Base-by-base conservation (phyloP, 2,329 filamentous ascomycete genomes). In the Pseudocercospora fuligena region DNA sequence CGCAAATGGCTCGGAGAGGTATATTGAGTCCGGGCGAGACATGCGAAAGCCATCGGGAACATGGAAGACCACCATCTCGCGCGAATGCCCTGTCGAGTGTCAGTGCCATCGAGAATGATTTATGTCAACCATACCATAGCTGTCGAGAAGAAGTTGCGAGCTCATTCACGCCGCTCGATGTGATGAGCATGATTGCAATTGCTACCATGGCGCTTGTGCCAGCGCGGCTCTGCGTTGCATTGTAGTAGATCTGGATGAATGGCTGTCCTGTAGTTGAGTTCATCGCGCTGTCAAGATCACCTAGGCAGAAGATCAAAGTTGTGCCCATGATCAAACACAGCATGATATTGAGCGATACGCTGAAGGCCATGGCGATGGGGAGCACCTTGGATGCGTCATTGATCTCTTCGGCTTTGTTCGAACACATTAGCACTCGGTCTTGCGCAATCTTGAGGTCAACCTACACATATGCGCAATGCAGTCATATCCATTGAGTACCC, bases 71-170 rank as follows among this genome's bases (percentile, higher is more conserved):
- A 29, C 61, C 56, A 36, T 66, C 64, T n/a, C 66, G 61, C 14
- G 64, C 66, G 31, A 69, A 69, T 19, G 64, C 61, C 27, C 27
- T 27, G 27, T 27, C 6, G 27, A 27, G 27, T 27, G 27, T 27
- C 27, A 27, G 27, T 6, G 27, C 27, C 27, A 27, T 6, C 27
- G 27, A 27, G 27, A 6, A 27, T 6, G 27, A 6, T 27, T 27
- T 27, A 3, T 6, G 27, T 27, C 27, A 27, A 27, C 27, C 27
- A 27, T 27, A 27, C 70, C 75, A 78, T n/a, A 80, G 69, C 69
- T 81, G 77, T 54, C 78, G 74, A 21, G 77, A 79, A 6, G 79
- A 75, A 0, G 80, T 79, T 1, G 80, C 80, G 1, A 80, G 72
- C 56, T 75, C 73, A 29, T 73, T 75, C 54, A 80, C 73, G 65